Percentiles rank a stretch among this genome's conserved stretches.
Conservation (phyloP, 2,329 filamentous ascomycete genomes). For the Colletotrichum sp. region DNA sequence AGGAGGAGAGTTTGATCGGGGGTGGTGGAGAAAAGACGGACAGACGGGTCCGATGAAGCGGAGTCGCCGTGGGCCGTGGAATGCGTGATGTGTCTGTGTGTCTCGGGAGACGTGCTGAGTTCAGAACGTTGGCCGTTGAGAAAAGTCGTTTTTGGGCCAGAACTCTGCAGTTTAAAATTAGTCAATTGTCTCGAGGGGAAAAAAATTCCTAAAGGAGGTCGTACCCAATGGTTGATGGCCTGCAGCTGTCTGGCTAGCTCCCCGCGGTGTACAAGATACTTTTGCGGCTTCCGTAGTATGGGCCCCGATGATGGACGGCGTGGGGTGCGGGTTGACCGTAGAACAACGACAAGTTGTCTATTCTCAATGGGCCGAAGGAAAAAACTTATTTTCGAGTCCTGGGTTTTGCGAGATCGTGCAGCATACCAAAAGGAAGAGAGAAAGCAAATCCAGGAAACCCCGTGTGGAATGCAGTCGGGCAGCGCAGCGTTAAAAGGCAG, state of each 20-base stretch:
- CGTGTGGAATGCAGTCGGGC: constrained; percentile 12
- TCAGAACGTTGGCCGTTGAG: not conserved
- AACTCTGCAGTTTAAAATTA: not conserved
- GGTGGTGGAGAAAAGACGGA: not conserved
- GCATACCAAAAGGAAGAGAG: not conserved
- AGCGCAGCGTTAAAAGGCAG: constrained; percentile 37
- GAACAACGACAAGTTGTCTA: not conserved
- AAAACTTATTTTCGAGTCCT: not conserved
- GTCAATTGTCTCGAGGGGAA: not conserved
- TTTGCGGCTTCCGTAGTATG: not conserved
- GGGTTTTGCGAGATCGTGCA: not conserved
- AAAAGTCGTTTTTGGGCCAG: not conserved
- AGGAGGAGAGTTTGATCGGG: not conserved
- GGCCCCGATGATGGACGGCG: not conserved
- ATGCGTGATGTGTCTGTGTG: not conserved
- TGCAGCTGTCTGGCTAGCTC: not conserved
- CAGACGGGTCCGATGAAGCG: not conserved
- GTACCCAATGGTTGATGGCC: not conserved
- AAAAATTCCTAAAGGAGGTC: not conserved
- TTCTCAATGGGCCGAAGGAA: not conserved
- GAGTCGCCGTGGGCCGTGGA: constrained; percentile 3
- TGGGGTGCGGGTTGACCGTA: not conserved
- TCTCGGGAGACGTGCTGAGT: not conserved
- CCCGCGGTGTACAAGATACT: not conserved
- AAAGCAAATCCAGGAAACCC: not conserved